phyloP scores from a whole-genome alignment of 768 basidiomycete genomes.

The Ramaria rubella region DNA sequence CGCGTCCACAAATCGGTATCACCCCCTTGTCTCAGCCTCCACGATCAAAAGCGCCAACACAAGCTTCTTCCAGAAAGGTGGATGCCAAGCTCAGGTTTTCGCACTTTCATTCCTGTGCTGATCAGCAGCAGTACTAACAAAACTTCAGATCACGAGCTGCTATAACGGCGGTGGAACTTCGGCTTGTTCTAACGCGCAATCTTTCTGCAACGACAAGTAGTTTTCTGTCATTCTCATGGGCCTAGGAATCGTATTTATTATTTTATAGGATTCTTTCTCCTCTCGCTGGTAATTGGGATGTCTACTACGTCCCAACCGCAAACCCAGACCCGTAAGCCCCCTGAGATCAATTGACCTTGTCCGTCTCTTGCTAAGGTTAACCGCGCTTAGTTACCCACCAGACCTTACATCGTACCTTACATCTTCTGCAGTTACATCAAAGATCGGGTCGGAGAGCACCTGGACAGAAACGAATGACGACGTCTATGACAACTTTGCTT shows the following conservation, averaged over 20 bases:
- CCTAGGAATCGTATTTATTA: background rate
- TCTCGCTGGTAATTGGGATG: slow-evolving; percentile 50
- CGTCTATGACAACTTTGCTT: slow-evolving; percentile 43
- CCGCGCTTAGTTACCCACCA: slow-evolving; percentile 34
- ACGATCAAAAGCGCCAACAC: slow-evolving; percentile 37
- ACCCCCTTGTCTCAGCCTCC: slow-evolving; percentile 41
- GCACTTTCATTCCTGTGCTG: background rate
- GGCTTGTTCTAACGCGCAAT: slow-evolving; percentile 51
- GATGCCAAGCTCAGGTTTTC: slow-evolving; percentile 44
- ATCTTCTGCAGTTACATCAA: slow-evolving; percentile 15
- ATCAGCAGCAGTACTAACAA: background rate
- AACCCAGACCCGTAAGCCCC: slow-evolving; percentile 33
- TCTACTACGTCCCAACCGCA: slow-evolving; percentile 41
- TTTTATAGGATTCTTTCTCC: slow-evolving; percentile 38
- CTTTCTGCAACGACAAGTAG: slow-evolving; percentile 46
- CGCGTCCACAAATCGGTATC: slow-evolving; percentile 50
- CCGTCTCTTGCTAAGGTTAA: background rate
- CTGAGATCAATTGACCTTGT: background rate
- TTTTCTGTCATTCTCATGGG: background rate
- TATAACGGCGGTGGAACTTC: slow-evolving; percentile 40
- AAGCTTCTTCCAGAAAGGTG: slow-evolving; percentile 36
- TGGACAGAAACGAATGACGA: slow-evolving; percentile 36
- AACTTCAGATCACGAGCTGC: slow-evolving; percentile 45
- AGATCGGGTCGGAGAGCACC: slow-evolving; percentile 38
- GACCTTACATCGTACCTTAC: slow-evolving; percentile 27